Conservation (phyloP, 352 stramenopile species). For the Phytophthora parvispora region DNA sequence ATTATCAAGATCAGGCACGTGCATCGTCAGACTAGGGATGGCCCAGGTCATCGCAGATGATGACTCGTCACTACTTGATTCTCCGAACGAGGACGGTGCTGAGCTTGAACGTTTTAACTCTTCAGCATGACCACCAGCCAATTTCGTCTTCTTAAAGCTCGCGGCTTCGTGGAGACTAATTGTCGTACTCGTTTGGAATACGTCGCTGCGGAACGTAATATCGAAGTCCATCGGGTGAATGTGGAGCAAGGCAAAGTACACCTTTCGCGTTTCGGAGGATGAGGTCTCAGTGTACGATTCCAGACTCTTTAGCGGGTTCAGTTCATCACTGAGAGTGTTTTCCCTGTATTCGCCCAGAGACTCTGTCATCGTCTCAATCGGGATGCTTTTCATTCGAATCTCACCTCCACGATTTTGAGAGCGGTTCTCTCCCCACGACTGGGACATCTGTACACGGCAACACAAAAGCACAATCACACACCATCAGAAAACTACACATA, state of each 20-base stretch:
- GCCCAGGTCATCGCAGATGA: conserved; percentile 73
- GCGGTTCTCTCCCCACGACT: conserved; percentile 74
- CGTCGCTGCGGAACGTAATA: conserved; percentile 90
- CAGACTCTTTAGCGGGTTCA: conserved; percentile 84
- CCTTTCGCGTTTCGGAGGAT: conserved; percentile 80
- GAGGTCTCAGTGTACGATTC: conserved; percentile 72
- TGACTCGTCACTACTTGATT: conserved; percentile 46
- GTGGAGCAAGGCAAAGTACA: conserved; percentile 91
- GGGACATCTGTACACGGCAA: conserved; percentile 54
- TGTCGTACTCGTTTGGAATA: conserved; percentile 78
- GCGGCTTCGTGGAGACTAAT: conserved; percentile 68
- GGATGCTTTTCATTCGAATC: conserved; percentile 86
- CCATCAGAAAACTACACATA: conserved; percentile 5
- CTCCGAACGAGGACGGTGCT: conserved; percentile 26
- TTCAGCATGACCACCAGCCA: conserved; percentile 24
- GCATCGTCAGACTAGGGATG: conserved; percentile 90
- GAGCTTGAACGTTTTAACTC: conserved; percentile 44
- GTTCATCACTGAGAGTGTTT: conserved; percentile 80
- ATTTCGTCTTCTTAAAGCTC: conserved; percentile 56
- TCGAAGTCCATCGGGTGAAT: conserved; percentile 91
- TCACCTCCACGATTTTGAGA: conserved; percentile 78
- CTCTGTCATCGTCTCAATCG: conserved; percentile 86
- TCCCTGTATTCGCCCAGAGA: conserved; percentile 80
- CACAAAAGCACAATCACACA: conserved; percentile 14
- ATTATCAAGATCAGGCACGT: conserved; percentile 91